Evolutionary conservation across 2,329 filamentous ascomycete genomes (phyloP).

Genomic region (Cryphonectria parasitica): DNA sequence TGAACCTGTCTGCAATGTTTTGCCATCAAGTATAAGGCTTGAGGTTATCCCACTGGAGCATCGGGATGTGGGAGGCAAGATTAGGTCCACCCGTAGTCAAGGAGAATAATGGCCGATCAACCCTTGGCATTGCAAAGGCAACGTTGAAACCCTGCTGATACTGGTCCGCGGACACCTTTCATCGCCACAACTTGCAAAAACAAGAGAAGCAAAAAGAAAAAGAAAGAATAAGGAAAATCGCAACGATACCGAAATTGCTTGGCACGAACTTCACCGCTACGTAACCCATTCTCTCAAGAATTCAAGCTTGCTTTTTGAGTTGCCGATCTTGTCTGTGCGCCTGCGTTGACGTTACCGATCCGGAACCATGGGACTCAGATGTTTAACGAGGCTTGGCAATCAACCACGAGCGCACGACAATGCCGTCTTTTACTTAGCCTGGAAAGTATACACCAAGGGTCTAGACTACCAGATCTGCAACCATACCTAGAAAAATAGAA

Average conservation of each 20-base stretch:
- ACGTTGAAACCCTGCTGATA: not conserved
- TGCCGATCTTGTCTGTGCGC: slow-evolving; percentile 1
- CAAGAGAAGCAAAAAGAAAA: not conserved
- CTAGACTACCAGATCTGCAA: not conserved
- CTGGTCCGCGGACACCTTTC: not conserved
- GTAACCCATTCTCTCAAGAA: not conserved
- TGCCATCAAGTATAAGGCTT: not conserved
- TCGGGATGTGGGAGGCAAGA: not conserved
- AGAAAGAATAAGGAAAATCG: not conserved
- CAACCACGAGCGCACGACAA: not conserved
- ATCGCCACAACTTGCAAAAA: not conserved
- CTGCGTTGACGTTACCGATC: not conserved
- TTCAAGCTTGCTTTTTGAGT: not conserved
- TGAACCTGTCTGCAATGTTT: not conserved
- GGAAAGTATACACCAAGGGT: not conserved
- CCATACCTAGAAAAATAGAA: not conserved
- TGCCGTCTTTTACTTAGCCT: not conserved
- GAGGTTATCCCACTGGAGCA: not conserved
- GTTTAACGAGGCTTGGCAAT: not conserved
- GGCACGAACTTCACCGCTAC: not conserved
- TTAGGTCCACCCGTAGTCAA: not conserved
- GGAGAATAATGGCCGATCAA: not conserved
- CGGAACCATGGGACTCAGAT: not conserved
- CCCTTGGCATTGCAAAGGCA: not conserved
- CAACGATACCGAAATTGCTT: not conserved